These are phyloP conservation scores for Claviceps purpurea DNA, from an alignment of 2,329 filamentous ascomycete species.

Conservation along the genomic window DNA sequence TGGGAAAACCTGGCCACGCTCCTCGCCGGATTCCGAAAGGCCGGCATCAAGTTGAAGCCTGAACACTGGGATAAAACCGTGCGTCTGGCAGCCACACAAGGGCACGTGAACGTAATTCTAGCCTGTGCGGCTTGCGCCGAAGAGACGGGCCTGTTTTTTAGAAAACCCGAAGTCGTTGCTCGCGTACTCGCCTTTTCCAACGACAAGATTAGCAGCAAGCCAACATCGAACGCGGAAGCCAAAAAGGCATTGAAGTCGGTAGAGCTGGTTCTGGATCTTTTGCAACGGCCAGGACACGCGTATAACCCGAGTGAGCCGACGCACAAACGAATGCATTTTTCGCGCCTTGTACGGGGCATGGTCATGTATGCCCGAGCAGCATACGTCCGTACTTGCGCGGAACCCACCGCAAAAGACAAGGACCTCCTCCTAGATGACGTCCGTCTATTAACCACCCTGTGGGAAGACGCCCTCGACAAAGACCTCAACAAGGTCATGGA, in stretches of 20 bases:
- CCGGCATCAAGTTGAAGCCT: conserved; percentile 23
- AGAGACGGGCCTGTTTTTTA: conserved; percentile 32
- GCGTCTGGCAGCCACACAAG: conserved; percentile 25
- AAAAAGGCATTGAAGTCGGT: conserved; percentile 32
- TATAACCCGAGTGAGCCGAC: conserved; percentile 6
- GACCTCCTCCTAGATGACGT: conserved; percentile 17
- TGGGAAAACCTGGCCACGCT: conserved; percentile 39
- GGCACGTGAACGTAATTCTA: conserved; percentile 32
- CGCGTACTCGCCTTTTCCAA: conserved; percentile 17
- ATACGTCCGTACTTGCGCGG: conserved; percentile 12
- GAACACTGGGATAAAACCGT: conserved; percentile 26
- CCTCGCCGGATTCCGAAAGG: conserved; percentile 35
- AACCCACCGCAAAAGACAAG: conserved; percentile 12
- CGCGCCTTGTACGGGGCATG: conserved; percentile 17
- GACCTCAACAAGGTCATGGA: conserved; percentile 11
- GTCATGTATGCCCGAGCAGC: conserved; percentile 17
- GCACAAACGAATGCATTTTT: conserved; percentile 12
- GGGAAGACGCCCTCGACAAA: conserved; percentile 11
- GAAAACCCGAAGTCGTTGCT: conserved; percentile 24
- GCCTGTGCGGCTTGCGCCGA: conserved; percentile 34
- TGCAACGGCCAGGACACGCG: conserved; percentile 30
- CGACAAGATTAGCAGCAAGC: conserved; percentile 24
- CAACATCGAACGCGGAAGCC: conserved; percentile 16
- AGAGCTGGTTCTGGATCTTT: conserved; percentile 34
- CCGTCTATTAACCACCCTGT: conserved; percentile 14